A percentile compares a stretch with the other conserved stretches of the same genome.
Evolutionary conservation across 2,329 filamentous ascomycete genomes (phyloP).

Genomic region (Pyricularia grisea): DNA sequence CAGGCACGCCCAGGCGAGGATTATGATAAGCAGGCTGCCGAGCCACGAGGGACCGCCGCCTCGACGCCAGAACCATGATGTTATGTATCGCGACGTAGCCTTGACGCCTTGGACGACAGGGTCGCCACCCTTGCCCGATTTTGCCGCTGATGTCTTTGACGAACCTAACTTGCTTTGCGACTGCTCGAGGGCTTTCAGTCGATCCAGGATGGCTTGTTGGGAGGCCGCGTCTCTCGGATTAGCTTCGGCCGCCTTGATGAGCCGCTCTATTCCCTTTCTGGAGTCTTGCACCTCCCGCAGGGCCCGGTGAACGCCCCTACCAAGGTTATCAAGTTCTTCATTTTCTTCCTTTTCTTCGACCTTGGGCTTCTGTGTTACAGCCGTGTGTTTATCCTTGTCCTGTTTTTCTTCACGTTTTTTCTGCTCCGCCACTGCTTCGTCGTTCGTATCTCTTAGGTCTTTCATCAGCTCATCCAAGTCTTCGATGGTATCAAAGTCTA

Average conservation of each 20-base stretch:
- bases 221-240: background rate
- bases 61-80: conserved; percentile 31
- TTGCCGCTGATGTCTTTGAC: background rate
- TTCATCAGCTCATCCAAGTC: conserved; percentile 42
- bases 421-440: conserved; percentile 16
- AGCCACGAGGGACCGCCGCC: conserved; percentile 37
- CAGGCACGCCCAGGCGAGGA: conserved; percentile 42
- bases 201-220: background rate
- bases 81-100: conserved; percentile 24
- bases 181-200: background rate
- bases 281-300: conserved; percentile 43
- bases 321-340: conserved; percentile 35
- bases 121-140: background rate
- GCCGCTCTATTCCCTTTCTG: conserved; percentile 47
- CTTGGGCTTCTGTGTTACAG: background rate
- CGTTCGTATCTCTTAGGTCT: conserved; percentile 21
- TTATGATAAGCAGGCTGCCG: conserved; percentile 32
- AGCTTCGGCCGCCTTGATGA: conserved; percentile 19
- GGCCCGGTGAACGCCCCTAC: conserved; percentile 39
- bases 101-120: background rate
- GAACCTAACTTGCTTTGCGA: background rate
- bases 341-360: background rate
- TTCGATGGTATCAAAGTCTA: conserved; percentile 52
- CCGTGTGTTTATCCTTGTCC: background rate
- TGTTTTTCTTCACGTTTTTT: conserved; percentile 11